Percentiles rank a stretch among this genome's conserved stretches.
These are phyloP conservation scores for Oxyria digyna DNA, from an alignment of 148 eudicot genomes.

Conservation along the genomic window DNA sequence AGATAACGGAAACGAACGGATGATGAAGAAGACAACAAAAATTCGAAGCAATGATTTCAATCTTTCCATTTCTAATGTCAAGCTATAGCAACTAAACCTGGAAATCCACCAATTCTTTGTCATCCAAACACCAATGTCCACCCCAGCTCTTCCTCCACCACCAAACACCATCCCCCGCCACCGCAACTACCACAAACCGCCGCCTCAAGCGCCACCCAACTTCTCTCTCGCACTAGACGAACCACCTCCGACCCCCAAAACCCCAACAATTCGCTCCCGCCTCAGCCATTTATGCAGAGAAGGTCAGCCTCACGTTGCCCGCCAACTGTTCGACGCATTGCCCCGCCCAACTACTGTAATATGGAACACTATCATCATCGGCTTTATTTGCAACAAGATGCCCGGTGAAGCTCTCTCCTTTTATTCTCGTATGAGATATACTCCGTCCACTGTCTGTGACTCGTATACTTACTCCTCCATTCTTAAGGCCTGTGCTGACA, in stretches of 20 bases:
- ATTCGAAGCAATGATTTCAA: neutral
- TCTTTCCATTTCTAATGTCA: neutral
- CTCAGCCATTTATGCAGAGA: slow-evolving; percentile 54
- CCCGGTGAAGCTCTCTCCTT: slow-evolving; percentile 48
- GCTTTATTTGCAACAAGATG: slow-evolving; percentile 66
- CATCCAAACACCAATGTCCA: slow-evolving; percentile 9
- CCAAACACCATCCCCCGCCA: slow-evolving; percentile 12
- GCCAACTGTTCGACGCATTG: slow-evolving; percentile 75
- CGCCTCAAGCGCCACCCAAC: neutral
- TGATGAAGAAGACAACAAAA: neutral
- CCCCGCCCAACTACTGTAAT: slow-evolving; percentile 68
- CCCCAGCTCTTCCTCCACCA: slow-evolving; percentile 19
- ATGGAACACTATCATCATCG: slow-evolving; percentile 86
- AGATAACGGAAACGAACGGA: slow-evolving; percentile 7
- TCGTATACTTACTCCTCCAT: slow-evolving; percentile 73
- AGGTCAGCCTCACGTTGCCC: slow-evolving; percentile 56
- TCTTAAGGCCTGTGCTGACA: slow-evolving; percentile 80
- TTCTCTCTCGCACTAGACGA: slow-evolving; percentile 13
- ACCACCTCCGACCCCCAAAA: slow-evolving; percentile 23
- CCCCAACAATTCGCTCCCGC: slow-evolving; percentile 54
- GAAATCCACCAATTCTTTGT: slow-evolving; percentile 14
- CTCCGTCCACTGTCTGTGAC: slow-evolving; percentile 21
- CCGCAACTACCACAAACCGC: slow-evolving; percentile 12
- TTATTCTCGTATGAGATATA: slow-evolving; percentile 42
- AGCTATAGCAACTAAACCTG: neutral